Conservation (phyloP, 2,329 filamentous ascomycete species). For the Didymella exigua region DNA sequence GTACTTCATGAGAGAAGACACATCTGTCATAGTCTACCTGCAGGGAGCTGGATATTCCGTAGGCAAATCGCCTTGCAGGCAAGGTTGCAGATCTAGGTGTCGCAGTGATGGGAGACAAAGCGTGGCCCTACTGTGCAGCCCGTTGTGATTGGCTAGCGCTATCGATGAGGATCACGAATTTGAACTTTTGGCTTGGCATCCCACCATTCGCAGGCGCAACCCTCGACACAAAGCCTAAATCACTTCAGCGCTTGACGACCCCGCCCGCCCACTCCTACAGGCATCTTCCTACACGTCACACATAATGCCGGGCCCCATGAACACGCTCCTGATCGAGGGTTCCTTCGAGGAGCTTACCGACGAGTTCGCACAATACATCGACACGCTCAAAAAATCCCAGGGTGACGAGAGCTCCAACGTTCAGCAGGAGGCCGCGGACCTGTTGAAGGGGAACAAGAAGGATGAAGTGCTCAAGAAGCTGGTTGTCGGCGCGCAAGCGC, state of each 20-base stretch:
- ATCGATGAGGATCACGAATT: conserved; percentile 6
- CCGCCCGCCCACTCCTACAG: conserved; percentile 26
- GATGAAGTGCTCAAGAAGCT: conserved; percentile 90
- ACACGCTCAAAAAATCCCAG: conserved; percentile 72
- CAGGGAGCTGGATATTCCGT: no score
- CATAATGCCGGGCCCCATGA: conserved; percentile 65
- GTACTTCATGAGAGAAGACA: no score
- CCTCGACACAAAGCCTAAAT: conserved; percentile 18
- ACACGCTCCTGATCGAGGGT: conserved; percentile 80
- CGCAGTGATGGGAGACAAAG: background rate
- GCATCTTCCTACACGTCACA: conserved; percentile 29
- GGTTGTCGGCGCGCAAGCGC: conserved; percentile 74
- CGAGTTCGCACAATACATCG: conserved; percentile 94
- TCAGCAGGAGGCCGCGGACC: conserved; percentile 69
- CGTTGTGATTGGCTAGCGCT: conserved; percentile 7
- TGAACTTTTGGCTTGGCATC: conserved; percentile 21
- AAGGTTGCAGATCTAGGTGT: background rate
- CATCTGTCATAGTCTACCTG: no score
- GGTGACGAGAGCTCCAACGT: conserved; percentile 60
- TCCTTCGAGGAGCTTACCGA: conserved; percentile 89
- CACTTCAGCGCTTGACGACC: conserved; percentile 19
- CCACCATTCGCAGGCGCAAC: conserved; percentile 21
- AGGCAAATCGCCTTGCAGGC: no score
- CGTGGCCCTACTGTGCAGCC: background rate
- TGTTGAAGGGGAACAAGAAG: conserved; percentile 70